Percentiles rank a stretch among this genome's conserved stretches.
Conservation (phyloP, 768 basidiomycete genomes). For the Tephrocybe rancida region DNA sequence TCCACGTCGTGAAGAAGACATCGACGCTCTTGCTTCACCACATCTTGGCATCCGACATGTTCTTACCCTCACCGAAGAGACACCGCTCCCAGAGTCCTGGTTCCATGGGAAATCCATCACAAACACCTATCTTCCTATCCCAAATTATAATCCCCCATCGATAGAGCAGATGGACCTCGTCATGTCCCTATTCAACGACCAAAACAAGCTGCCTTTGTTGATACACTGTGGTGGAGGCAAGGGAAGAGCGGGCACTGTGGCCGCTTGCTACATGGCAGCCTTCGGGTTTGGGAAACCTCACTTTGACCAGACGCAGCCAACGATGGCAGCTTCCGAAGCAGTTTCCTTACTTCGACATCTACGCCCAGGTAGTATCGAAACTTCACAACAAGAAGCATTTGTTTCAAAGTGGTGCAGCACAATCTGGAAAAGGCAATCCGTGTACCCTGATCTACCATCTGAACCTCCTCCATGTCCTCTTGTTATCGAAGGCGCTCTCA, state of each 20-base stretch:
- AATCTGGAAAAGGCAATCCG: slow-evolving; percentile 58
- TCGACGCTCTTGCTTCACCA: slow-evolving; percentile 44
- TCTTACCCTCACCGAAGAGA: slow-evolving; percentile 61
- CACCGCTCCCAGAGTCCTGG: slow-evolving; percentile 49
- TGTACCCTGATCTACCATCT: slow-evolving; percentile 50
- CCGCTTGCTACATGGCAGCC: slow-evolving; percentile 60
- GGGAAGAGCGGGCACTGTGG: slow-evolving; percentile 62
- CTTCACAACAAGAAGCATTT: slow-evolving; percentile 56
- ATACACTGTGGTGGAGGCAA: slow-evolving; percentile 68
- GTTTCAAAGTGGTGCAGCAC: slow-evolving; percentile 59
- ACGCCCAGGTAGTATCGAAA: slow-evolving; percentile 61
- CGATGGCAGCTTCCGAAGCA: slow-evolving; percentile 49
- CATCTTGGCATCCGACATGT: slow-evolving; percentile 58
- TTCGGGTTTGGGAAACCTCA: slow-evolving; percentile 52
- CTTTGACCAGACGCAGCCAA: slow-evolving; percentile 44
- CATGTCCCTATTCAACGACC: slow-evolving; percentile 46
- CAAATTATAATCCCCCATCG: slow-evolving; percentile 54
- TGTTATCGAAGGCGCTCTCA: slow-evolving; percentile 43
- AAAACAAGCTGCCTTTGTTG: slow-evolving; percentile 48
- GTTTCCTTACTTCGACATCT: slow-evolving; percentile 47
- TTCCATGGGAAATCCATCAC: slow-evolving; percentile 44
- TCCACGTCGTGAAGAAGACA: slow-evolving; percentile 51
- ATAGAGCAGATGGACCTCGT: slow-evolving; percentile 65
- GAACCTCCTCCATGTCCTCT: slow-evolving; percentile 52
- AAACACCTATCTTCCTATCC: slow-evolving; percentile 59